These are phyloP conservation scores for Xanthoceras sorbifolium DNA, from an alignment of 345 rosid genomes.

Conservation along the genomic window DNA sequence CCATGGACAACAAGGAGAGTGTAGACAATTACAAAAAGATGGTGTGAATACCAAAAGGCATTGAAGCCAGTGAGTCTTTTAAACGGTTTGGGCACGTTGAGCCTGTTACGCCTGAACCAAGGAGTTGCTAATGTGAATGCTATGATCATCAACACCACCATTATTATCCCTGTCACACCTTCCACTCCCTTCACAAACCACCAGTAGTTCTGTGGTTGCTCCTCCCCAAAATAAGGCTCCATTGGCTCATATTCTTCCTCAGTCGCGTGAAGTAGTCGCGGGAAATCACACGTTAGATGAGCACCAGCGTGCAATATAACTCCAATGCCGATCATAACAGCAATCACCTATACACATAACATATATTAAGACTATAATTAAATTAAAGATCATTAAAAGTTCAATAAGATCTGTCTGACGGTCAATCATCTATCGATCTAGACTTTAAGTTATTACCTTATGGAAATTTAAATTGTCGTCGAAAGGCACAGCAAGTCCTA, in stretches of 20 bases:
- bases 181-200: constrained; percentile 79
- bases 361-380: not conserved
- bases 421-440: not conserved
- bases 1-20: constrained; percentile 81
- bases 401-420: not conserved
- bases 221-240: constrained; percentile 59
- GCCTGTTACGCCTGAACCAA: constrained; percentile 80
- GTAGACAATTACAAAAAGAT: constrained; percentile 75
- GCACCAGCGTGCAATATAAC: constrained; percentile 68
- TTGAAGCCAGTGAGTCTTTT: constrained; percentile 85
- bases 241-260: constrained; percentile 62
- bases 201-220: constrained; percentile 66
- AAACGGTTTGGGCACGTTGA: constrained; percentile 66
- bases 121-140: constrained; percentile 87
- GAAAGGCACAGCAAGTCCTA: constrained; percentile 70
- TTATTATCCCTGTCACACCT: constrained; percentile 72
- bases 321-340: constrained; percentile 63
- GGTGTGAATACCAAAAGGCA: constrained; percentile 94
- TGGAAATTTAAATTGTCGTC: constrained; percentile 89
- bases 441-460: constrained; percentile 39
- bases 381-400: too few species aligned
- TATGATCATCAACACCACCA: constrained; percentile 77
- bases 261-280: constrained; percentile 56
- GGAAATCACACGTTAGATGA: constrained; percentile 84
- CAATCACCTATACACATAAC: constrained; percentile 41